Base-by-base conservation (phyloP, 2,329 filamentous ascomycete species). In the Hypoxylon sp. region DNA sequence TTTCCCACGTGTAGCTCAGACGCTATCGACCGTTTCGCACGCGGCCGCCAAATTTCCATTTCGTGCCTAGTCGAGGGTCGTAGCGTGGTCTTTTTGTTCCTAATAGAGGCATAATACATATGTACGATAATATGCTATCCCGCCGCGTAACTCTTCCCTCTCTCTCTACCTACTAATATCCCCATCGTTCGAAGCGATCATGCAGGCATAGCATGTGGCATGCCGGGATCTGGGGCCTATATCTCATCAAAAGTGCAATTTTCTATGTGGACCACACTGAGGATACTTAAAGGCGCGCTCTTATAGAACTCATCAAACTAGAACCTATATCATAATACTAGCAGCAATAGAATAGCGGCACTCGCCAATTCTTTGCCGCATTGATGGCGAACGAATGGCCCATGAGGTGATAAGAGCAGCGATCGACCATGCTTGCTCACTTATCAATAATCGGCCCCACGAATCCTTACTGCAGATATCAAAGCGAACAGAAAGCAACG, bases 121-220 rank as follows among this genome's bases (percentile, higher is more conserved):
- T 48, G 32, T 9, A 52, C 36, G 50, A 51, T 38, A 5, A 5
- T 23, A 23, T n/a, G 32, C 17, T 41, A 48, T 53, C 19, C 43
- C 38, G 30, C 51, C 57, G 36, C 38, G 28, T 45, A 55, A 45
- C 21, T 36, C 17, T 21, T n/a, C 17, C 25, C n/a, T 11, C 2
- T 38, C 34, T 38, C 14, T 11, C 2, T 38, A 14, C 17, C 14
- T 38, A 6, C 5, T 62, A 56, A 62, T 60, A 55, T 53, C 23
- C 23, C 63, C 56, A 60, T 56, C 55, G 17, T 49, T 49, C 30
- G 28, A 65, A 65, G 57, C 45, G 45, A 50, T 51, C 65, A 65
- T 68, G 68, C 68, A 68, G 59, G 65, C 38, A 48, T 49, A 65
- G 62, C 65, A 68, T 70, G 68, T 70, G 68, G 68, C 65, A 68